Evolutionary conservation across 1,139 yeast species (phyloP), one percentile per base, ranked within the genome.

Genomic region (Diutina catenulata): DNA sequence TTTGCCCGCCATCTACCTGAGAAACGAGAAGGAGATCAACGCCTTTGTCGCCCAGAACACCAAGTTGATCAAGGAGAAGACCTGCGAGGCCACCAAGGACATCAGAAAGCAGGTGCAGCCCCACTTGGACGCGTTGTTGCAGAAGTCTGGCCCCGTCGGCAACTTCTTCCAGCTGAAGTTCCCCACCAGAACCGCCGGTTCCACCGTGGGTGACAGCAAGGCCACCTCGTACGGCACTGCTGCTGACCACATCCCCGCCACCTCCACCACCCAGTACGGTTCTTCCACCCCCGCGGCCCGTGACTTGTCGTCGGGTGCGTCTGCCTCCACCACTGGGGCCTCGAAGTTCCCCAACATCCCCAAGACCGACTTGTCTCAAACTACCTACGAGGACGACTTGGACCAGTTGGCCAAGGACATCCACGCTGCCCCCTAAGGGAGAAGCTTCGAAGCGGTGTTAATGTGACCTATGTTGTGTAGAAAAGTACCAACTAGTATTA

Each of bases 21-120:
- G 69, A 48, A 78, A 83, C 72, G 79, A 86, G 69, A 69, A 69
- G 52, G 81, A 82, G 64, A 81, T 91, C 56, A 95, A 88, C 60
- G 77, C 79, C 39, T 74, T 76, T 40, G 70, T 81, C 41, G 72
- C 71, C 43, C 68, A 76, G 47, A 70, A 67, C 55, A 62, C 77
- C 46, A 64, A 70, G 47, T 51, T 73, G 39, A 77, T 77, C 41
- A 73, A 71, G 55, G 68, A 63, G 38, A 78, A 80, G 61, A 56
- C 74, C 42, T 49, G 64, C 35, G 80, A 78, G 54, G 61, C 57
- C 49, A 57, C 70, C 43, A 59, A 67, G 43, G 38, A 64, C 38
- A 80, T 77, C 39, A 69, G 71, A 46, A 69, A 70, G 45, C 74
- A 77, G 58, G 73, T 76, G 43, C 60, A 62, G 46, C 72, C 72